A percentile compares a stretch with the other conserved stretches of the same genome.
Evolutionary conservation across 2,329 filamentous ascomycete species (phyloP).

Genomic region (Colletotrichum tamarilloi): DNA sequence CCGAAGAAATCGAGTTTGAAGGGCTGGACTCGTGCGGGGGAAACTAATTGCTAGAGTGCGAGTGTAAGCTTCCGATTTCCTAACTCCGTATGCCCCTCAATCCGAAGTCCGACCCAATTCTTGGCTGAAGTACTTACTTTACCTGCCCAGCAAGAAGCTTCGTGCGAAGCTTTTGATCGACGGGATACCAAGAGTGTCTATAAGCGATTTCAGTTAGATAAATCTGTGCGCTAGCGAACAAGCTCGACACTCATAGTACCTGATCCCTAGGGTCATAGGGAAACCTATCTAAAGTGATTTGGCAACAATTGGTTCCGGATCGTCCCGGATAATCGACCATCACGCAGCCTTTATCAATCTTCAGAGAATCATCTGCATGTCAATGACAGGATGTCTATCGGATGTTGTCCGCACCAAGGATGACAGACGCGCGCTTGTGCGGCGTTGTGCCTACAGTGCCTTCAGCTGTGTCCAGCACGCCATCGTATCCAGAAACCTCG

Average conservation of each 20-base stretch:
- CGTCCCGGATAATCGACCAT: neutral
- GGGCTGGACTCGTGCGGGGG: neutral
- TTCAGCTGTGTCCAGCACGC: constrained; percentile 18
- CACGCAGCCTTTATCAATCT: neutral
- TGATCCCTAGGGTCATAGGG: neutral
- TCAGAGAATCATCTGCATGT: no score
- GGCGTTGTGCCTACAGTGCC: no score
- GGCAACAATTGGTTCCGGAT: neutral
- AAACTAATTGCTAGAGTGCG: no score
- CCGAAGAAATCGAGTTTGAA: neutral
- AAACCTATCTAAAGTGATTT: constrained; percentile 2
- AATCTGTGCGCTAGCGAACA: no score
- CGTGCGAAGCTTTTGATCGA: neutral
- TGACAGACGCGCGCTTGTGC: neutral
- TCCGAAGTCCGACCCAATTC: neutral
- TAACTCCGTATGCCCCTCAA: neutral
- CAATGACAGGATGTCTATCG: neutral
- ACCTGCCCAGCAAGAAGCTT: neutral
- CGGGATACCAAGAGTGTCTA: neutral
- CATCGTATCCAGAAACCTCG: constrained; percentile 30
- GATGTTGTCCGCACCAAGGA: constrained; percentile 2
- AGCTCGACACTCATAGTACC: no score
- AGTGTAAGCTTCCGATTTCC: neutral
- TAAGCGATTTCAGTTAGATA: no score
- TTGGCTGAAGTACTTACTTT: neutral